phyloP scores from a whole-genome alignment of 352 stramenopile species.

The Blastocystis sp. region DNA sequence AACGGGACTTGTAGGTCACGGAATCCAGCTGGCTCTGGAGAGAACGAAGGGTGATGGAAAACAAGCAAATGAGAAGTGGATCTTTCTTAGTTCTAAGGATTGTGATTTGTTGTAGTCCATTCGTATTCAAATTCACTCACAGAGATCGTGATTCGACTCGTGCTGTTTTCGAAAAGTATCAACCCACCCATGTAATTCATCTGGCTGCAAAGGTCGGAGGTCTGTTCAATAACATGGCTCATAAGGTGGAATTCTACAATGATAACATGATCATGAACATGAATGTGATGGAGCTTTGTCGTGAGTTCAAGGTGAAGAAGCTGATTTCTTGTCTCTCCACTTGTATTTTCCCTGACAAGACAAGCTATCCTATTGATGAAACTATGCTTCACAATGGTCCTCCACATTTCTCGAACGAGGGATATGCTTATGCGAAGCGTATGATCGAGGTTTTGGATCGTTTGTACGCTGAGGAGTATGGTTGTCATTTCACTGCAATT shows the following conservation, averaged over 20 bases:
- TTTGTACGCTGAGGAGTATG: slow-evolving; percentile 79
- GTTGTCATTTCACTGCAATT: slow-evolving; percentile 92
- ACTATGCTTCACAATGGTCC: slow-evolving; percentile 85
- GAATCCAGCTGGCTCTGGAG: slow-evolving; percentile 68
- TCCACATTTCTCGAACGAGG: slow-evolving; percentile 76
- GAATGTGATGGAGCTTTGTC: slow-evolving; percentile 90
- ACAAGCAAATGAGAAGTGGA: slow-evolving; percentile 74
- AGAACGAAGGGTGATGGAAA: slow-evolving; percentile 66
- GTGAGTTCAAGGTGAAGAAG: slow-evolving; percentile 77
- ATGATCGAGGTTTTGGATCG: slow-evolving; percentile 92
- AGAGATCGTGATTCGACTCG: slow-evolving; percentile 73
- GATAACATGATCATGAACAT: slow-evolving; percentile 98
- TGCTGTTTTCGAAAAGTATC: slow-evolving; percentile 83
- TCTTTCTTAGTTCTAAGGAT: slow-evolving; percentile 85
- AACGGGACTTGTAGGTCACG: not conserved
- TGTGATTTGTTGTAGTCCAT: slow-evolving; percentile 78
- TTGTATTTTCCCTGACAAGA: slow-evolving; percentile 96
- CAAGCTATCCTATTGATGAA: slow-evolving; percentile 93
- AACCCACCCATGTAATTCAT: slow-evolving; percentile 92
- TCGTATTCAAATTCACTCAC: slow-evolving; percentile 12
- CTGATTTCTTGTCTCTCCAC: slow-evolving; percentile 93
- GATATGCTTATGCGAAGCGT: slow-evolving; percentile 94
- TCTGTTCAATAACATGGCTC: slow-evolving; percentile 75
- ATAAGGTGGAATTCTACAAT: slow-evolving; percentile 92
- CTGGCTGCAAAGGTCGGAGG: slow-evolving; percentile 79